Percentiles rank a stretch among this genome's conserved stretches.
Conservation (phyloP, 1,284 basidiomycete species). For the Acaromyces ingoldii region DNA sequence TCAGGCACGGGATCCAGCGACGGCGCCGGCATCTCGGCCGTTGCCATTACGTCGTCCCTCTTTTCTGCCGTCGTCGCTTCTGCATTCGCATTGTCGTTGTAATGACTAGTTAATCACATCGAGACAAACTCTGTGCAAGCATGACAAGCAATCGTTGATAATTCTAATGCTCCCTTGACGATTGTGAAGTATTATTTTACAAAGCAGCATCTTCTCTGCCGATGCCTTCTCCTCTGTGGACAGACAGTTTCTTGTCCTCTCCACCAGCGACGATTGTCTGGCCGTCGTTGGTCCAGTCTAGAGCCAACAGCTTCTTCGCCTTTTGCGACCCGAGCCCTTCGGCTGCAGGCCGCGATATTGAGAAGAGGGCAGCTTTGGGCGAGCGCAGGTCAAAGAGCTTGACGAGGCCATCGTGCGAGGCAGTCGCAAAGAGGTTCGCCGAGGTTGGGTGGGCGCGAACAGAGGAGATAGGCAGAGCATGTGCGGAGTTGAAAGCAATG, state of each 20-base stretch:
- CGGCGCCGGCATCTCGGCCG: too few relatives aligned
- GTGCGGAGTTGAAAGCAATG: conserved; percentile 22
- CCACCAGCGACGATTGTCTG: conserved; percentile 43
- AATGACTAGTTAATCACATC: too few relatives aligned
- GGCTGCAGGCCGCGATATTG: conserved; percentile 14
- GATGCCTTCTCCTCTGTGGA: conserved; percentile 26
- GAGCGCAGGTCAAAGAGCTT: conserved; percentile 45
- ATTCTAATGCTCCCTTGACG: too few relatives aligned
- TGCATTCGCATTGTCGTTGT: too few relatives aligned
- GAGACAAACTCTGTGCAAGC: too few relatives aligned
- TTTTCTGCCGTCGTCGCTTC: too few relatives aligned
- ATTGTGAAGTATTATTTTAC: too few relatives aligned
- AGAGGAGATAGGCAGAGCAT: conserved; percentile 28
- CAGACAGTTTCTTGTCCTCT: conserved; percentile 34
- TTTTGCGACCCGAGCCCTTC: neutral
- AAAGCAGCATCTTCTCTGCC: conserved; percentile 9
- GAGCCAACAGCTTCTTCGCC: conserved; percentile 27
- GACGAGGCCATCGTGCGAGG: conserved; percentile 25
- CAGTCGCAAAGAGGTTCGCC: conserved; percentile 32
- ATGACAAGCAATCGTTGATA: too few relatives aligned
- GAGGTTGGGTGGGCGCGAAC: conserved; percentile 27
- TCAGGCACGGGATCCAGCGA: too few relatives aligned
- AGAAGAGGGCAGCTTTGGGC: conserved; percentile 42
- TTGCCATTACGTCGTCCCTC: too few relatives aligned
- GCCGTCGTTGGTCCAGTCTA: conserved; percentile 41